Conservation (phyloP, 2,329 filamentous ascomycete species). For the Gliomastix tumulicola region DNA sequence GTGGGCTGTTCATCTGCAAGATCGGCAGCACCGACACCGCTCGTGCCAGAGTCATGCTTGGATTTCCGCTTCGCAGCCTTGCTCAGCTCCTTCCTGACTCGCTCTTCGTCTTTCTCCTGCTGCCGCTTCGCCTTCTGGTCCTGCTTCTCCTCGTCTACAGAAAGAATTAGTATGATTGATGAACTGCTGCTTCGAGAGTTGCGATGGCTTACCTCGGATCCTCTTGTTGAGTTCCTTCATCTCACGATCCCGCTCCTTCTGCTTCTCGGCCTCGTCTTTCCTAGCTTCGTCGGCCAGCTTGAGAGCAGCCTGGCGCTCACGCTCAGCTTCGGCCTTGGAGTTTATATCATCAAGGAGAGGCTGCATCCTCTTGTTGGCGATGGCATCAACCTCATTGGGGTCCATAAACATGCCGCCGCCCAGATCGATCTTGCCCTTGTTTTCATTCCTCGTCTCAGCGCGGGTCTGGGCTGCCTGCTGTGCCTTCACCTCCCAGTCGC, state of each 20-base stretch:
- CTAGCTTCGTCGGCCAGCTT: slow-evolving; percentile 51
- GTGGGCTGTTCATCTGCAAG: slow-evolving; percentile 5
- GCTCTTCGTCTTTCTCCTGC: slow-evolving; percentile 20
- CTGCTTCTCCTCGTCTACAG: slow-evolving; percentile 38
- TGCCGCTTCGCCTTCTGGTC: slow-evolving; percentile 18
- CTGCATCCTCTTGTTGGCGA: slow-evolving; percentile 70
- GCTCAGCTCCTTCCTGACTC: slow-evolving; percentile 41
- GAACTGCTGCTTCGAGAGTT: not conserved
- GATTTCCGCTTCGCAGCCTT: slow-evolving; percentile 44
- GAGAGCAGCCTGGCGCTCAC: slow-evolving; percentile 59
- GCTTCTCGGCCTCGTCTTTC: slow-evolving; percentile 41
- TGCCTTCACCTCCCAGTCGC: slow-evolving; percentile 75
- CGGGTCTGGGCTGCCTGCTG: slow-evolving; percentile 61
- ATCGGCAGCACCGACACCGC: slow-evolving; percentile 9
- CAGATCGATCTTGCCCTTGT: slow-evolving; percentile 55
- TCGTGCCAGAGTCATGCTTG: slow-evolving; percentile 12
- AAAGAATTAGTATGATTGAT: too few species aligned
- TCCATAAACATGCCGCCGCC: slow-evolving; percentile 78
- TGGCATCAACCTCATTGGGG: slow-evolving; percentile 68
- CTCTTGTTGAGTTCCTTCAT: slow-evolving; percentile 45
- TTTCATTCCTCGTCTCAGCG: slow-evolving; percentile 50
- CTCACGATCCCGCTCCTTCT: slow-evolving; percentile 44
- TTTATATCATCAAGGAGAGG: slow-evolving; percentile 82
- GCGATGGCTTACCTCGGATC: slow-evolving; percentile 46
- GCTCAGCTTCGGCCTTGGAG: slow-evolving; percentile 66